phyloP scores from a whole-genome alignment of 169 alveolate genomes.

The Fabrea salina region DNA sequence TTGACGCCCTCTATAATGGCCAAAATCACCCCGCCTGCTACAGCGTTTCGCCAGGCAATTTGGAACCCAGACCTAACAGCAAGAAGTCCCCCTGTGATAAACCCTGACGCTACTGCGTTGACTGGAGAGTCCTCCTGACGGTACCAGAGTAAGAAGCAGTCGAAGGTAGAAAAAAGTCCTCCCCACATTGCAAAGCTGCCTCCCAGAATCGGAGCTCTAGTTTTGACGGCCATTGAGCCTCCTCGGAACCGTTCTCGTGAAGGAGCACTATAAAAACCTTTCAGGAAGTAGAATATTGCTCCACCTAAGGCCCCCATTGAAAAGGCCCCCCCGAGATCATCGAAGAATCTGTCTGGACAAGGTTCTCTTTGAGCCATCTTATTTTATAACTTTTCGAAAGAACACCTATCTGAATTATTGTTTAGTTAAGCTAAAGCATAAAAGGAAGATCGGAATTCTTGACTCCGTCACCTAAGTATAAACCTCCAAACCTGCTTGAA shows the following conservation, averaged over 20 bases:
- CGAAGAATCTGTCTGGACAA: constrained; percentile 76
- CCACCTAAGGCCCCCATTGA: constrained; percentile 76
- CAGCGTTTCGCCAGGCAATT: constrained; percentile 31
- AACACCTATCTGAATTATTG: too few species aligned
- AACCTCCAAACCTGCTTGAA: constrained; percentile 69
- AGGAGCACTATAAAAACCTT: constrained; percentile 68
- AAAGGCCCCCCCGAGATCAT: constrained; percentile 77
- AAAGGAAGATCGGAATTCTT: constrained; percentile 82
- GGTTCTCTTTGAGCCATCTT: constrained; percentile 60
- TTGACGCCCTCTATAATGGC: constrained; percentile 32
- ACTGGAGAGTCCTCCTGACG: constrained; percentile 62
- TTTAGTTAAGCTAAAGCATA: constrained; percentile 35
- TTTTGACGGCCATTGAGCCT: constrained; percentile 62
- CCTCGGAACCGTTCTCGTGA: constrained; percentile 59
- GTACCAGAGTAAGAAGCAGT: constrained; percentile 55
- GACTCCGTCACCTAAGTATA: constrained; percentile 83
- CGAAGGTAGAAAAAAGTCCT: constrained; percentile 58
- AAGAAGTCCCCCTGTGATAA: constrained; percentile 71
- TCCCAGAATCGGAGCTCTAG: constrained; percentile 78
- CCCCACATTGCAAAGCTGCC: constrained; percentile 82
- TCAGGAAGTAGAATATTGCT: constrained; percentile 56
- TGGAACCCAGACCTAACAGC: constrained; percentile 54
- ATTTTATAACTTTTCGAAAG: background rate
- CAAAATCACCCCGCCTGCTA: constrained; percentile 30
- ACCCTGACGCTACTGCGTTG: constrained; percentile 64